Percentiles rank a stretch among this genome's conserved stretches.
Evolutionary conservation across 345 rosid species (phyloP).

Genomic region (Eucalyptus sp.): DNA sequence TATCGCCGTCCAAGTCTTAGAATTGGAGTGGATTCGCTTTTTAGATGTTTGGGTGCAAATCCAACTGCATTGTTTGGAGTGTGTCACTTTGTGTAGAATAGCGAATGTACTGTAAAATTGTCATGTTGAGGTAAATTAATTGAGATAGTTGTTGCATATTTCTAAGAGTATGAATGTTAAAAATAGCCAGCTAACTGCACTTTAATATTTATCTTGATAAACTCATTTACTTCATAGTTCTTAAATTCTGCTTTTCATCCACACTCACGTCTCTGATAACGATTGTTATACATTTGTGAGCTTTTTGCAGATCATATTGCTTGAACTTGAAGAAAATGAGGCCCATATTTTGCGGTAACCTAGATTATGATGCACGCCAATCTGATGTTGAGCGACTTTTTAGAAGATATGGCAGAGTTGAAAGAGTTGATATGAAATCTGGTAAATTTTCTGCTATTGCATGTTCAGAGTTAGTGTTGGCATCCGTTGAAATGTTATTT

Average conservation of each 20-base stretch:
- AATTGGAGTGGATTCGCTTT: background rate
- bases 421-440: slow-evolving; percentile 92
- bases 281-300: background rate
- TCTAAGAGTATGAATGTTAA: background rate
- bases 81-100: background rate
- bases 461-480: background rate
- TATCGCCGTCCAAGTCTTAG: background rate
- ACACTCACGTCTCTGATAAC: background rate
- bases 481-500: background rate
- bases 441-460: slow-evolving; percentile 34
- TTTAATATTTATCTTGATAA: background rate
- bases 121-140: background rate
- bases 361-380: slow-evolving; percentile 86
- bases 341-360: slow-evolving; percentile 90
- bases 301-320: background rate
- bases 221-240: background rate
- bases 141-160: background rate
- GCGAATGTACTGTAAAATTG: background rate
- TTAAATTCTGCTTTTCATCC: background rate
- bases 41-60: background rate
- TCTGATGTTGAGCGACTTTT: slow-evolving; percentile 85
- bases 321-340: slow-evolving; percentile 27
- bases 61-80: background rate
- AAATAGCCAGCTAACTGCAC: background rate
- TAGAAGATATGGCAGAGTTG: slow-evolving; percentile 73